Percentiles rank a stretch among this genome's conserved stretches.
Evolutionary conservation across 2,329 filamentous ascomycete genomes (phyloP).

Genomic region (Fusarium lateritium): DNA sequence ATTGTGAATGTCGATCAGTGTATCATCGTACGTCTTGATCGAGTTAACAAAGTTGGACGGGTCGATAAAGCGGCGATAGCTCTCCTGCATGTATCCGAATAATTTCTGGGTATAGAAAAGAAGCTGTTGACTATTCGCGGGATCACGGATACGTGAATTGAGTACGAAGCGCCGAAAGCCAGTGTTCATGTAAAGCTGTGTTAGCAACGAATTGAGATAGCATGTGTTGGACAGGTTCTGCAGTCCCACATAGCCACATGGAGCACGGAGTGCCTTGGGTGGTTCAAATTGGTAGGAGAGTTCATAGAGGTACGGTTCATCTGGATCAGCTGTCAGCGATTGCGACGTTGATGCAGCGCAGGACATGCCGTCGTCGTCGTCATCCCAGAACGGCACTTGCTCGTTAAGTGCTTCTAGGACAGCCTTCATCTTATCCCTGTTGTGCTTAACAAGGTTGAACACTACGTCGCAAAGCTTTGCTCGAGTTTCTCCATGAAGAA

Average conservation of each 20-base stretch:
- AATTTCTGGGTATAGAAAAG: conserved; percentile 84
- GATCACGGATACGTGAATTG: conserved; percentile 69
- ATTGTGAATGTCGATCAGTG: conserved; percentile 85
- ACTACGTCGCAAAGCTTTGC: conserved; percentile 73
- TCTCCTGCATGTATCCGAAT: conserved; percentile 90
- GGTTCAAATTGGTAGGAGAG: conserved; percentile 75
- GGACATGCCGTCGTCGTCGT: conserved; percentile 58
- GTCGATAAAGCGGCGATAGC: conserved; percentile 79
- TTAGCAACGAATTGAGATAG: conserved; percentile 95
- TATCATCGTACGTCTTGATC: conserved; percentile 87
- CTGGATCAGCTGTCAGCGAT: conserved; percentile 39
- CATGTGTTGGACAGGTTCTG: conserved; percentile 95
- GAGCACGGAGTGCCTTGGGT: conserved; percentile 76
- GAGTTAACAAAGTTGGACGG: conserved; percentile 79
- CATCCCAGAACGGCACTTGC: conserved; percentile 56
- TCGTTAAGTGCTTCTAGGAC: conserved; percentile 62
- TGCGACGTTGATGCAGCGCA: neutral
- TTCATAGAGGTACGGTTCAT: conserved; percentile 72
- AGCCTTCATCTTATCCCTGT: conserved; percentile 62
- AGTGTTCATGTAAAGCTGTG: conserved; percentile 96
- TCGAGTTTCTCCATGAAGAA: conserved; percentile 70
- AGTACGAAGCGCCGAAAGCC: conserved; percentile 90
- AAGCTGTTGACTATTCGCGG: conserved; percentile 72
- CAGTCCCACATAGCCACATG: conserved; percentile 89
- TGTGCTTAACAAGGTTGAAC: conserved; percentile 67